phyloP scores from a whole-genome alignment of 2,329 filamentous ascomycete species.

The Pseudogymnoascus sp. region DNA sequence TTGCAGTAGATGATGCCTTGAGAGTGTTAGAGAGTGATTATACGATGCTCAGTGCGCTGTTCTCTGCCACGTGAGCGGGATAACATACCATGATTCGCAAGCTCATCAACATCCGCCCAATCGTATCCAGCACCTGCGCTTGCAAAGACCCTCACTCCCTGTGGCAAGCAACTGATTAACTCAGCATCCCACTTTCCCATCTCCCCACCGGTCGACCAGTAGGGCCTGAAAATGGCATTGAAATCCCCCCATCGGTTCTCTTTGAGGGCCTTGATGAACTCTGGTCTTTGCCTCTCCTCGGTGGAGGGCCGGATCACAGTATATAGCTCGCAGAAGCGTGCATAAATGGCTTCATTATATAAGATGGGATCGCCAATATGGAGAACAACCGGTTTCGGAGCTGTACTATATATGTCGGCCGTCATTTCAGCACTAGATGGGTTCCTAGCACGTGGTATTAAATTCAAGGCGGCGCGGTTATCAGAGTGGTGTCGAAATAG shows the following conservation, averaged over 20 bases:
- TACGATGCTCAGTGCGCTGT: background rate
- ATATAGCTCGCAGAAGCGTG: constrained; percentile 33
- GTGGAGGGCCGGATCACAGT: constrained; percentile 41
- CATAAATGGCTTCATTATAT: constrained; percentile 24
- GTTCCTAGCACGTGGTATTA: background rate
- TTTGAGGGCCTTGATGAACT: constrained; percentile 41
- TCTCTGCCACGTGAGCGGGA: background rate
- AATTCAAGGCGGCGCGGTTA: background rate
- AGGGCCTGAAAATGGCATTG: constrained; percentile 44
- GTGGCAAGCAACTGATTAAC: constrained; percentile 45
- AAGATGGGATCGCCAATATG: constrained; percentile 28
- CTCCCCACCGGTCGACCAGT: constrained; percentile 57
- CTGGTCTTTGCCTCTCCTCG: constrained; percentile 42
- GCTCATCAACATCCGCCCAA: constrained; percentile 51
- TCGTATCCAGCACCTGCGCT: constrained; percentile 56
- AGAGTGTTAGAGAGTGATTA: background rate
- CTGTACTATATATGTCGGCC: background rate
- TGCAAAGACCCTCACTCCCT: constrained; percentile 47
- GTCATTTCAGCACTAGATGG: background rate
- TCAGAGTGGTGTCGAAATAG: background rate
- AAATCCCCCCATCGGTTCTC: constrained; percentile 49
- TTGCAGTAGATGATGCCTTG: constrained; percentile 62
- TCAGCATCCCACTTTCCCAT: constrained; percentile 57
- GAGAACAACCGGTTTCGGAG: constrained; percentile 23
- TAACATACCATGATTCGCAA: constrained; percentile 45